Evolutionary conservation across 768 basidiomycete species (phyloP), one percentile per base, ranked within the genome.

Genomic region (Cantharellus anzutake): DNA sequence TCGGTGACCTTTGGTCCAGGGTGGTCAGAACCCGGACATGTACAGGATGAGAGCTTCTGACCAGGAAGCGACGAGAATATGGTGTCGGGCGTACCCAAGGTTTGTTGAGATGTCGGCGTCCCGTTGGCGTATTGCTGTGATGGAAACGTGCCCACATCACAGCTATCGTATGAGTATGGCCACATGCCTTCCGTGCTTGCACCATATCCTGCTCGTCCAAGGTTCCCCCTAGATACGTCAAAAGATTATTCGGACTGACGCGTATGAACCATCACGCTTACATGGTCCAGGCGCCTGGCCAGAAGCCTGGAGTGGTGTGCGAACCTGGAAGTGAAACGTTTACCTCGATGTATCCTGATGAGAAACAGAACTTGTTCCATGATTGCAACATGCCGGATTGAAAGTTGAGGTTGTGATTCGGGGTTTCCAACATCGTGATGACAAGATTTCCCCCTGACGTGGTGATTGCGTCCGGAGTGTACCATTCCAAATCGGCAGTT

Each of bases 291-390:
- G 71, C 67, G 76, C 82, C 91, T 59, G 94, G 92, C 93, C 91
- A 96, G 62, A 87, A 75, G 3, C 91, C 91, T 5, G 83, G 78
- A 14, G 76, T 74, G 44, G 66, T 63, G 1, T 77, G 72, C 5
- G 73, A 69, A 3, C 86, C 88, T 16, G 88, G 86, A 64, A 89
- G 68, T 67, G 84, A 86, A 20, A 89, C 65, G n/a, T 75, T 78
- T 2, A 84, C 80, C 71, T 96, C 96, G 60, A 97, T 73, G 67
- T 92, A 91, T 2, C 89, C 91, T 0, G 89, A 90, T 14, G 82
- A 93, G 71, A 92, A 96, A 72, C 93, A 98, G 59, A 96, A 71
- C 71, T 96, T 89, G 71, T 96, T 94, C 92, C 93, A 96, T 7
- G 82, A 78, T 64, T 84, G 81, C 5, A 92, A 61, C 80, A 67